phyloP scores from a whole-genome alignment of 768 basidiomycete species.

The Podaxis carcinomalis region DNA sequence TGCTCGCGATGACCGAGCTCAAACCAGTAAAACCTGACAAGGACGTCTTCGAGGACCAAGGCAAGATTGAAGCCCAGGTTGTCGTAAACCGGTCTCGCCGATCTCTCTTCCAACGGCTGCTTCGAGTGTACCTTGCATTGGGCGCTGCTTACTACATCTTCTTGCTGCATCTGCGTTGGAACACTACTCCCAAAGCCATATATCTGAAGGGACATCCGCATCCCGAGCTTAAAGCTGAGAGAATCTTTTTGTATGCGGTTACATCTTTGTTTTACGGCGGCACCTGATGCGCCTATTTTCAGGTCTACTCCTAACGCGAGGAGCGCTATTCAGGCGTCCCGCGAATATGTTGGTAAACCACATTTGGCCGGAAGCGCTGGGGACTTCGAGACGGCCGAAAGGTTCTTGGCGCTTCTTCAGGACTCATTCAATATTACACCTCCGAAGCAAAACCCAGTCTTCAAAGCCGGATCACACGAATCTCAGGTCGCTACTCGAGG shows the following conservation, averaged over 20 bases:
- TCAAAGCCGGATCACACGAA: conserved; percentile 62
- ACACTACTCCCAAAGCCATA: not conserved
- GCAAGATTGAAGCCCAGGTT: conserved; percentile 3
- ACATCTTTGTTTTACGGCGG: not conserved
- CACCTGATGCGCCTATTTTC: not conserved
- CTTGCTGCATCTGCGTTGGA: not conserved
- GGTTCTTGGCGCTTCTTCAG: conserved; percentile 66
- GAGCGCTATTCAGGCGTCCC: conserved; percentile 55
- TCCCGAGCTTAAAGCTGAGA: not conserved
- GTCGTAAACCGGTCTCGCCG: not conserved
- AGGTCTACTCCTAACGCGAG: conserved; percentile 3
- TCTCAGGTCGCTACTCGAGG: conserved; percentile 66
- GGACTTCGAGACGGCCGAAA: conserved; percentile 61
- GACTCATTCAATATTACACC: conserved; percentile 50
- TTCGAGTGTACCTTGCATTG: not conserved
- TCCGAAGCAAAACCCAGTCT: conserved; percentile 48
- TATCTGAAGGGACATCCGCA: not conserved
- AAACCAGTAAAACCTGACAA: not conserved
- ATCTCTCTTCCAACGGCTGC: not conserved
- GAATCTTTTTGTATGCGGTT: not conserved
- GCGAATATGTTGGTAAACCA: conserved; percentile 58
- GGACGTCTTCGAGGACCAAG: conserved; percentile 1
- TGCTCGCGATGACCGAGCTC: not conserved
- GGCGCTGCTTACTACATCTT: not conserved
- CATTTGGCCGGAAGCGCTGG: conserved; percentile 66